phyloP scores from a whole-genome alignment of 441 rosid genomes.

The Populus hybrid region DNA sequence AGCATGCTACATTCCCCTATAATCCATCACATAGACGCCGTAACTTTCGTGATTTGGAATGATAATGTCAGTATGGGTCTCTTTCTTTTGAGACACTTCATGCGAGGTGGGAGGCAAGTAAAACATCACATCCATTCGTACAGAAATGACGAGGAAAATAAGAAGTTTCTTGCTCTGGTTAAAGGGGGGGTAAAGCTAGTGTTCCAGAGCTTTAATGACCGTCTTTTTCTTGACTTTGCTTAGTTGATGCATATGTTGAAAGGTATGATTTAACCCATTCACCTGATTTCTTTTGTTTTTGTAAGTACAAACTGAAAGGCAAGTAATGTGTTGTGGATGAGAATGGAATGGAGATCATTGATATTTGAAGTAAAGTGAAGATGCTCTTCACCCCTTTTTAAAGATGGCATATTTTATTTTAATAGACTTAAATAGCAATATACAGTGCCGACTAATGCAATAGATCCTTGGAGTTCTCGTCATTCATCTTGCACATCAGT shows the following conservation, averaged over 20 bases:
- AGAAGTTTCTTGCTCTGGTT: neutral
- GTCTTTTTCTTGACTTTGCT: neutral
- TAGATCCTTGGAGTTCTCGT: neutral
- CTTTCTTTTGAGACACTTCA: neutral
- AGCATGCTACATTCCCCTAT: neutral
- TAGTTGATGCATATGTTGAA: neutral
- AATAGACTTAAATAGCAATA: neutral
- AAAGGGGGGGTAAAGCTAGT: neutral
- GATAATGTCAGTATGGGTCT: constrained; percentile 1
- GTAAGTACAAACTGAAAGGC: neutral
- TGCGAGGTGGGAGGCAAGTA: neutral
- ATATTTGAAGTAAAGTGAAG: neutral
- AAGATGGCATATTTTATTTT: neutral
- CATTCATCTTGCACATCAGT: neutral
- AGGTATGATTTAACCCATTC: neutral
- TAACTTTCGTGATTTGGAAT: neutral
- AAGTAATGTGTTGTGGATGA: neutral
- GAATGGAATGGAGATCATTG: neutral
- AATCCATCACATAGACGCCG: neutral
- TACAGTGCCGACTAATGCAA: neutral
- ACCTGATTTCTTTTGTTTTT: neutral
- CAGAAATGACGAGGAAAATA: neutral
- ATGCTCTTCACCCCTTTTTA: neutral
- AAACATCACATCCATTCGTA: neutral
- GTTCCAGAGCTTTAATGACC: neutral